Evolutionary conservation across 805 yeast species (phyloP).

Genomic region (Peterozyma xylosa): DNA sequence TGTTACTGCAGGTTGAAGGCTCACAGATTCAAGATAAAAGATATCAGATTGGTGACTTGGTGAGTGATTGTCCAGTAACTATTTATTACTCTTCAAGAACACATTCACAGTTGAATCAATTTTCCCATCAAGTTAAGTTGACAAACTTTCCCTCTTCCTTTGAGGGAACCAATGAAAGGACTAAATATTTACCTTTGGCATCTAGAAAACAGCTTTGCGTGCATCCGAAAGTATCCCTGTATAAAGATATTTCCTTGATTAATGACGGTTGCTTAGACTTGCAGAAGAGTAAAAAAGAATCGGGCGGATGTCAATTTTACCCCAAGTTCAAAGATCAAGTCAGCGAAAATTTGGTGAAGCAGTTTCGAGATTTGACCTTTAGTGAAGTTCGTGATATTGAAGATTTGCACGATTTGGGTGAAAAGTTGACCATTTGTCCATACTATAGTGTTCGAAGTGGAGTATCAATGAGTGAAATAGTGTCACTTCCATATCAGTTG

Average conservation of each 20-base stretch:
- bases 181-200: conserved; percentile 67
- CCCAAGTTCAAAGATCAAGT: conserved; percentile 24
- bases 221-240: conserved; percentile 48
- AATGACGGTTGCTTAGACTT: conserved; percentile 79
- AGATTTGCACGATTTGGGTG: conserved; percentile 60
- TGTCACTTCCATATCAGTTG: conserved; percentile 82
- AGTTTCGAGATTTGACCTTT: conserved; percentile 48
- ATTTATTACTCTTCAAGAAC: conserved; percentile 79
- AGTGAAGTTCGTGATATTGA: conserved; percentile 69
- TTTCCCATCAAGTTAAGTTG: conserved; percentile 60
- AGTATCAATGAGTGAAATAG: conserved; percentile 55
- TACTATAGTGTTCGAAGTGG: conserved; percentile 68
- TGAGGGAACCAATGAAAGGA: conserved; percentile 35
- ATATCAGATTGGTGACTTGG: conserved; percentile 11
- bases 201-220: conserved; percentile 84
- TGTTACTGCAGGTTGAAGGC: conserved; percentile 36
- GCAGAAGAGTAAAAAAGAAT: conserved; percentile 29
- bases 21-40: conserved; percentile 12
- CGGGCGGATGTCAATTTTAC: conserved; percentile 31
- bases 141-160: conserved; percentile 62
- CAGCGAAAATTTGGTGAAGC: conserved; percentile 23
- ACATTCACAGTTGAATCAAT: conserved; percentile 82
- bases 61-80: conserved; percentile 30
- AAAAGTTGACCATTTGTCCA: conserved; percentile 57
- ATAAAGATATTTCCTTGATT: conserved; percentile 43